Base-by-base conservation (phyloP, 768 basidiomycete genomes). In the Myochromella boudieri region DNA sequence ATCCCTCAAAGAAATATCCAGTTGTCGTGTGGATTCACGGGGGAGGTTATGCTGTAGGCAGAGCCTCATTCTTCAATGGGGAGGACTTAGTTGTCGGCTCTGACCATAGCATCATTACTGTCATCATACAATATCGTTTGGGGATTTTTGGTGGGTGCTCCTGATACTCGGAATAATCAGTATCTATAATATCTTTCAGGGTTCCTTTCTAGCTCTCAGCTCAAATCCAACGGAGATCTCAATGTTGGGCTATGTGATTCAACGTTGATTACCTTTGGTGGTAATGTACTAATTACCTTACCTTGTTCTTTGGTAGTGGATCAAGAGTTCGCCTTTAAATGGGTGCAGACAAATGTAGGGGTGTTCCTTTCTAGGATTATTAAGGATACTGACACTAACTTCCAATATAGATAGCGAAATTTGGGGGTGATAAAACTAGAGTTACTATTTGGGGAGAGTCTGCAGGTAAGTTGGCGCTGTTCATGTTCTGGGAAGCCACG, bases 11-110 rank as follows among this genome's bases (percentile, higher is more conserved):
- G 4, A 57, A 56, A 15, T 52, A 72, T 0, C 72, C 72, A 5
- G 65, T 68, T 1, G 54, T 74, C 3, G 61, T 74, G 25, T 74
- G 68, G 68, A 72, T 74, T 21, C 68, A 72, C 51, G 69, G 69
- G 52, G 61, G 58, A 10, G 66, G 68, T 4, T 69, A 70, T 34
- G 42, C 60, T 0, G 41, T 42, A 5, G 66, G 65, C 1, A 59
- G 50, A 24, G 61, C 59, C 1, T 50, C 55, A 6, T 8, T 15
- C 1, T 65, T 48, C 42, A 48, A 60, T 37, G 68, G 67, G 9
- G 59, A 65, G 31, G 67, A 68, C 42, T 44, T 70, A 15, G 57
- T 71, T 18, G 47, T 54, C 2, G 61, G 65, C 38, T 57, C 67
- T 22, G 60, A 61, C 18, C 60, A 64, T 17, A 60, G 58, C 4